Evolutionary conservation across 2,329 filamentous ascomycete species (phyloP).

Genomic region (Fusarium longipes): DNA sequence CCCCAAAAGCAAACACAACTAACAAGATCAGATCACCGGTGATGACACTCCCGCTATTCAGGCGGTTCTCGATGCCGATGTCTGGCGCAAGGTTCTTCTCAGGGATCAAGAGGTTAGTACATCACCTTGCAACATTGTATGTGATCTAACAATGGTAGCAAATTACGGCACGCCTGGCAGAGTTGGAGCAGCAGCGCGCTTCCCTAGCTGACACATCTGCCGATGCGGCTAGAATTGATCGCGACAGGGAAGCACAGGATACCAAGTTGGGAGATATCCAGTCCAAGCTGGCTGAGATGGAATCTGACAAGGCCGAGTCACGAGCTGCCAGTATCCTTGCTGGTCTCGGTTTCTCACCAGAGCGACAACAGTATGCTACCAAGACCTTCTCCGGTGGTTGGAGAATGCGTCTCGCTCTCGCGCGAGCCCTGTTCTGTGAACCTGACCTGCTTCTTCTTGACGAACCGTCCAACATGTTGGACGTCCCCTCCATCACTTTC

Average conservation of each 20-base stretch:
- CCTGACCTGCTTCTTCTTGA: slow-evolving; percentile 95
- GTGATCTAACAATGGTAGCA: slow-evolving; percentile 63
- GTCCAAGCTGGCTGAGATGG: slow-evolving; percentile 94
- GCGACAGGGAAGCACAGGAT: slow-evolving; percentile 89
- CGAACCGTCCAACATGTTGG: slow-evolving; percentile 99
- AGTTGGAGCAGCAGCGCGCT: slow-evolving; percentile 80
- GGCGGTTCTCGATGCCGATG: slow-evolving; percentile 95
- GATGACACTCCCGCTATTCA: slow-evolving; percentile 96
- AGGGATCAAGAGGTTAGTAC: slow-evolving; percentile 81
- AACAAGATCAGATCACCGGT: slow-evolving; percentile 76
- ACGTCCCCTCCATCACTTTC: slow-evolving; percentile 99
- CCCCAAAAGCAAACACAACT: neutral
- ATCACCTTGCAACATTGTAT: neutral
- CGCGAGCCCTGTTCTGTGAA: slow-evolving; percentile 96
- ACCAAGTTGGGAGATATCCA: slow-evolving; percentile 92
- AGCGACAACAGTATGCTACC: slow-evolving; percentile 91
- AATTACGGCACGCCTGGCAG: slow-evolving; percentile 79
- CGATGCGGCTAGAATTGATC: slow-evolving; percentile 86
- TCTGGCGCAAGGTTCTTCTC: slow-evolving; percentile 96
- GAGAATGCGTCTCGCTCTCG: slow-evolving; percentile 97
- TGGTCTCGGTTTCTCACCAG: slow-evolving; percentile 94
- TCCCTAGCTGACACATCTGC: slow-evolving; percentile 90
- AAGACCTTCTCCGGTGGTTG: slow-evolving; percentile 99
- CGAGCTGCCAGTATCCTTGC: slow-evolving; percentile 95
- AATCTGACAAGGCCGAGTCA: slow-evolving; percentile 97